Evolutionary conservation across 805 yeast species (phyloP).

Genomic region (Candida broadrunensis): DNA sequence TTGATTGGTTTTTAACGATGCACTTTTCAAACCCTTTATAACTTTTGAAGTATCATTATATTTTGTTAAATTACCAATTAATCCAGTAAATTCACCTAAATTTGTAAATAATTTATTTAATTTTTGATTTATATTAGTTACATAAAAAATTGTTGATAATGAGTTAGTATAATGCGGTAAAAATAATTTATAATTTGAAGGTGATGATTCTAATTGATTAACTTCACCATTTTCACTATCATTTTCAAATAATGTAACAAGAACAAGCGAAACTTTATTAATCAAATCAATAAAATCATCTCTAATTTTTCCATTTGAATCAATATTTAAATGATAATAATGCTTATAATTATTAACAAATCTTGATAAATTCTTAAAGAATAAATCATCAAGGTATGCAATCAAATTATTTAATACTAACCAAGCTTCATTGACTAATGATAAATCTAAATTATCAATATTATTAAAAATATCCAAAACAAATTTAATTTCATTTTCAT

Average conservation of each 20-base stretch:
- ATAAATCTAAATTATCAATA: slow-evolving; percentile 38
- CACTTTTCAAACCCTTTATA: slow-evolving; percentile 30
- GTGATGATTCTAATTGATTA: slow-evolving; percentile 31
- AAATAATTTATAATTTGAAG: slow-evolving; percentile 31
- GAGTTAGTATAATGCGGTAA: slow-evolving; percentile 41
- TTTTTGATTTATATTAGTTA: slow-evolving; percentile 23
- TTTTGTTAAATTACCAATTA: slow-evolving; percentile 30
- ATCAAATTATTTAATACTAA: slow-evolving; percentile 36
- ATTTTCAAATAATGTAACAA: slow-evolving; percentile 28
- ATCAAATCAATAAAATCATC: slow-evolving; percentile 23
- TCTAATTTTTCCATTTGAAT: slow-evolving; percentile 25
- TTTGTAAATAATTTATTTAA: slow-evolving; percentile 26
- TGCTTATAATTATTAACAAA: slow-evolving; percentile 38
- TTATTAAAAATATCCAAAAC: slow-evolving; percentile 32
- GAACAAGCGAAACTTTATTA: slow-evolving; percentile 20
- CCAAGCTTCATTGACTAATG: slow-evolving; percentile 44
- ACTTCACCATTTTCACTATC: slow-evolving; percentile 13
- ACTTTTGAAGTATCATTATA: slow-evolving; percentile 35
- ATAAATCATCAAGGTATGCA: slow-evolving; percentile 28
- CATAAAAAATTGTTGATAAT: slow-evolving; percentile 35
- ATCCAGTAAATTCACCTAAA: slow-evolving; percentile 28
- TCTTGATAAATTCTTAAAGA: slow-evolving; percentile 25
- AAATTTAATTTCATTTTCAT: slow-evolving; percentile 22
- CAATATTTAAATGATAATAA: slow-evolving; percentile 26
- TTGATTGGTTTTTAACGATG: slow-evolving; percentile 32